phyloP scores from a whole-genome alignment of 169 alveolate genomes.

The Plasmodium sp. region DNA sequence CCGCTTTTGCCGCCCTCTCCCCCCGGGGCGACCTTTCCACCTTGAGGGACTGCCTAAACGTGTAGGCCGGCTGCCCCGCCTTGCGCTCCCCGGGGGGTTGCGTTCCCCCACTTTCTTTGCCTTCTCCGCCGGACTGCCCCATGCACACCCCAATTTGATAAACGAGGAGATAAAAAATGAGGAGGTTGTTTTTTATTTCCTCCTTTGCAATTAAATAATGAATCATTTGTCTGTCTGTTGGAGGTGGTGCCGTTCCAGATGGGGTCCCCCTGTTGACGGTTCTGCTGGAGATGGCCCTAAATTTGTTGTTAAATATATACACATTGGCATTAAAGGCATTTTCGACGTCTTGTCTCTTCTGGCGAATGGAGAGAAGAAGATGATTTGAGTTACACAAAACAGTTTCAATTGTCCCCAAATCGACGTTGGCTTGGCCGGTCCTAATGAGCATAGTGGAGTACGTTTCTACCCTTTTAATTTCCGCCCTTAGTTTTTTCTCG shows the following conservation, averaged over 20 bases:
- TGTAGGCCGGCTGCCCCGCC: not conserved
- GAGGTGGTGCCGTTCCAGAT: not conserved
- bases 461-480: slow-evolving; percentile 39
- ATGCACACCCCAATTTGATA: slow-evolving; percentile 7
- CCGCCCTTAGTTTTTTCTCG: slow-evolving; percentile 6
- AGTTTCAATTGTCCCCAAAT: not conserved
- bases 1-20: not conserved
- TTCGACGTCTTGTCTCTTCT: slow-evolving; percentile 19
- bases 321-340: slow-evolving; percentile 15
- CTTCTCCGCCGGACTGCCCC: not conserved
- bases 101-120: not conserved
- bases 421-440: slow-evolving; percentile 13
- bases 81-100: not conserved
- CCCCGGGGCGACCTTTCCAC: not conserved
- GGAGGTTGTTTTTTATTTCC: slow-evolving; percentile 45
- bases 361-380: not conserved
- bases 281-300: not conserved
- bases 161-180: slow-evolving; percentile 30
- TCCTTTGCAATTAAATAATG: slow-evolving; percentile 17
- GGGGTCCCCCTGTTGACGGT: not conserved
- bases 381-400: not conserved
- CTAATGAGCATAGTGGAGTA: slow-evolving; percentile 22
- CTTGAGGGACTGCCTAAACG: not conserved
- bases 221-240: slow-evolving; percentile 33
- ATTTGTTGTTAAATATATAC: slow-evolving; percentile 46